Percentiles rank a stretch among this genome's conserved stretches.
phyloP scores from a whole-genome alignment of 805 yeast species.

The Blastobotrys terrestris region DNA sequence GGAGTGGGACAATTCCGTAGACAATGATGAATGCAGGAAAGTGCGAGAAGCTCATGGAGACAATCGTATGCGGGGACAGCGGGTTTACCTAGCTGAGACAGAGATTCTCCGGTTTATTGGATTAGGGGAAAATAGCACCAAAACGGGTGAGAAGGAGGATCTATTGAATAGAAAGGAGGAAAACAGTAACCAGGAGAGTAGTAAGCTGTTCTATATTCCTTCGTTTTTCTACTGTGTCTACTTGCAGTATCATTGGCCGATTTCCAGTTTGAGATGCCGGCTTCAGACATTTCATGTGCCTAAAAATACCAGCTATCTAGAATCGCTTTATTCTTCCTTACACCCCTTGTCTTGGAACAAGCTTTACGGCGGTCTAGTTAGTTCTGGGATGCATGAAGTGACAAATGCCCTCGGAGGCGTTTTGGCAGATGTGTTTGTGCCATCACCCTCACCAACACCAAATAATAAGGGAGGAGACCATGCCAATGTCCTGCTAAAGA shows the following conservation, averaged over 20 bases:
- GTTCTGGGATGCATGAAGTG: background rate
- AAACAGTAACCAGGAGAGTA: background rate
- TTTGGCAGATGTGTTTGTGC: background rate
- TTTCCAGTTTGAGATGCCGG: slow-evolving; percentile 1
- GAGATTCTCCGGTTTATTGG: slow-evolving; percentile 11
- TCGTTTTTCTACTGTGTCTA: background rate
- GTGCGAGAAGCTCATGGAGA: slow-evolving; percentile 7
- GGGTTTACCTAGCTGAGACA: slow-evolving; percentile 9
- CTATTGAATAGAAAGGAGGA: background rate
- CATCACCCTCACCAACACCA: background rate
- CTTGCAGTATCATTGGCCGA: slow-evolving; percentile 2
- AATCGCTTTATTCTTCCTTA: background rate
- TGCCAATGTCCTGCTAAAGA: background rate
- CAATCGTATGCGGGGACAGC: slow-evolving; percentile 3
- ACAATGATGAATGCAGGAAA: slow-evolving; percentile 2
- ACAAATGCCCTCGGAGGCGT: background rate
- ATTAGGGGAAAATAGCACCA: slow-evolving; percentile 2
- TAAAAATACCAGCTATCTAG: background rate
- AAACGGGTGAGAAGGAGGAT: background rate
- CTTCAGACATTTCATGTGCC: slow-evolving; percentile 1
- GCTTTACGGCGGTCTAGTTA: background rate
- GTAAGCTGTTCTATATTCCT: background rate
- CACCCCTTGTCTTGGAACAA: background rate
- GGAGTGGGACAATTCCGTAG: slow-evolving; percentile 8
- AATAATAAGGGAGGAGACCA: background rate